These are phyloP conservation scores for Ophiocordyceps camponoti-rufipedis DNA, from an alignment of 2,329 filamentous ascomycete genomes.

Conservation along the genomic window DNA sequence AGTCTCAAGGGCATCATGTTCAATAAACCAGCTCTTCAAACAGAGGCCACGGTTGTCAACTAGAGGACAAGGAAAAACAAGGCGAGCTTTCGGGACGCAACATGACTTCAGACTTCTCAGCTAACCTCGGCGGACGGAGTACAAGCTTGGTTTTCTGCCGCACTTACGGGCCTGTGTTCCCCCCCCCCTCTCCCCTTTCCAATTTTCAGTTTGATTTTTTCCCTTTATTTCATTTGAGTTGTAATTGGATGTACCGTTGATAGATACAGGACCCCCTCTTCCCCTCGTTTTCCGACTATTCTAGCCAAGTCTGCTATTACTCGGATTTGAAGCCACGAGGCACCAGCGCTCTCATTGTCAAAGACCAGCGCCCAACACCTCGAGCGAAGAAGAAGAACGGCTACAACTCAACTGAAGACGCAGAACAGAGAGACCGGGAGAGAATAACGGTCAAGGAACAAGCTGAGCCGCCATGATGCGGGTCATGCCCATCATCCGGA, in stretches of 20 bases:
- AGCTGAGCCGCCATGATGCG: slow-evolving; percentile 6
- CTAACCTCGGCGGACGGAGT: not conserved
- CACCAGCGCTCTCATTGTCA: too few relatives aligned
- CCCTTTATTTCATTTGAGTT: not conserved
- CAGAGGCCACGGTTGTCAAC: not conserved
- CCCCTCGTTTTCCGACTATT: too few relatives aligned
- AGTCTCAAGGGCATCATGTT: too few relatives aligned
- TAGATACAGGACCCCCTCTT: too few relatives aligned
- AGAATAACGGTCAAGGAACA: not conserved
- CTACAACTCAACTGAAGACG: not conserved
- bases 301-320: too few relatives aligned
- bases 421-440: not conserved
- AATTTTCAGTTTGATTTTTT: not conserved
- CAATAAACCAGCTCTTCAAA: too few relatives aligned
- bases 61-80: not conserved
- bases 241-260: not conserved
- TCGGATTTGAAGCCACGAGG: too few relatives aligned
- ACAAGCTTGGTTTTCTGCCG: not conserved
- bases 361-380: too few relatives aligned
- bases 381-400: too few relatives aligned
- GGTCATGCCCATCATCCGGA: slow-evolving; percentile 16
- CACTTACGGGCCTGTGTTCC: not conserved
- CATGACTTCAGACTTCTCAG: not conserved
- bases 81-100: not conserved
- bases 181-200: not conserved